Base-by-base conservation (phyloP, 106 monocot species). In the Acanthochlamys bracteata region DNA sequence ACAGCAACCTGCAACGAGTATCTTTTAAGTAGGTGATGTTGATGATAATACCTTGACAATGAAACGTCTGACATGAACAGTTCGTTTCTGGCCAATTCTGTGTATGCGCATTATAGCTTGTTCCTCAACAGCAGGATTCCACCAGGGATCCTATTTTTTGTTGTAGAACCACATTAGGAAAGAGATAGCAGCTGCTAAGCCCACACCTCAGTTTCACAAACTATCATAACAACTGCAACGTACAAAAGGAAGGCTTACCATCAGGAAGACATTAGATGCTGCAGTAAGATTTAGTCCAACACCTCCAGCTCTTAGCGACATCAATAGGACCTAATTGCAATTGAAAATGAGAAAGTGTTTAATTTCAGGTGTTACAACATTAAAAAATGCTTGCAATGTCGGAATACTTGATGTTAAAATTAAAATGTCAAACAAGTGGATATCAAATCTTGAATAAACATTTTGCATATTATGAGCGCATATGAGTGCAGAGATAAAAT, bases 111-210 rank as follows among this genome's bases (percentile, higher is more conserved):
- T 95, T 42, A 95, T 72, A 71, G 94, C 94, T 63, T 95, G 94
- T 67, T 95, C 94, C 68, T 95, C 94, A 66, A 95, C 94, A 66
- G 94, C 94, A 65, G 90, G 94, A 62, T 95, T 95, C 94, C 94
- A 95, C 94, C 94, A 95, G 39, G 94, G 94, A 74, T 95, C 94
- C 94, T 95, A 61, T 42, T 53, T n/a, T n/a, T n/a, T n/a, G n/a
- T n/a, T n/a, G n/a, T n/a, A 51, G 11, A 55, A 71, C 7, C 45
- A 20, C 4, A 61, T 41, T 2, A 33, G 6, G 6, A 33, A 1
- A 33, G 33, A n/a, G n/a, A n/a, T n/a, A n/a, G n/a, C n/a, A n/a
- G n/a, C n/a, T n/a, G n/a, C n/a, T n/a, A n/a, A n/a, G n/a, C n/a
- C n/a, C n/a, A n/a, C n/a, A n/a, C n/a, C n/a, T n/a, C n/a, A n/a